Percentiles rank a stretch among this genome's conserved stretches.
phyloP scores from a whole-genome alignment of 2,329 filamentous ascomycete species.

The Hymenoscyphus linearis region DNA sequence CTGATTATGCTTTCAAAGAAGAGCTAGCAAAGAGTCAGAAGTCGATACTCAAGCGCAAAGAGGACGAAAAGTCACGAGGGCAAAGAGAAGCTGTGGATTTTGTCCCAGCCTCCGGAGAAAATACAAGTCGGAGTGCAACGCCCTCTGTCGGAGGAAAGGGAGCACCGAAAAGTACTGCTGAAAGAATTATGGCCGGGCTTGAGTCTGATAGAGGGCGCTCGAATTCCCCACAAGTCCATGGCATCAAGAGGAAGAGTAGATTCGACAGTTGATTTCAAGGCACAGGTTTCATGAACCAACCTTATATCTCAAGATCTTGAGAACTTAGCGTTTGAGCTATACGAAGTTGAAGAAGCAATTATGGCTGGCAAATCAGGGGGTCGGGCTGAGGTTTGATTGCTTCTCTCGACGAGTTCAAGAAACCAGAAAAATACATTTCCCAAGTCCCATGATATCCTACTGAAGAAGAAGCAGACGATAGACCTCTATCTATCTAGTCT shows the following conservation, averaged over 20 bases:
- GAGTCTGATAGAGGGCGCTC: conserved; percentile 25
- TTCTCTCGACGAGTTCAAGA: neutral
- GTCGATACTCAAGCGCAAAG: conserved; percentile 27
- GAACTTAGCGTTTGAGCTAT: neutral
- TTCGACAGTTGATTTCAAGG: conserved; percentile 29
- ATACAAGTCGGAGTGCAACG: conserved; percentile 21
- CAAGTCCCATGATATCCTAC: neutral
- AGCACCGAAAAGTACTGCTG: conserved; percentile 29
- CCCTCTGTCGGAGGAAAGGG: conserved; percentile 17
- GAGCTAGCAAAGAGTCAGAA: conserved; percentile 44
- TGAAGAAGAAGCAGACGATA: neutral
- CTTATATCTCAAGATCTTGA: neutral
- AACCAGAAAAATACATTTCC: neutral
- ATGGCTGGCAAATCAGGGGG: no score
- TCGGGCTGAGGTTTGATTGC: neutral
- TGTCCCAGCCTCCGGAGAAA: conserved; percentile 27
- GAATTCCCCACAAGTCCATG: conserved; percentile 29
- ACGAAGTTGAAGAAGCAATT: neutral
- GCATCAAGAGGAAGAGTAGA: conserved; percentile 31
- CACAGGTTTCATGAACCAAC: neutral
- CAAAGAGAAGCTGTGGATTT: conserved; percentile 31
- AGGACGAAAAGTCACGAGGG: conserved; percentile 29
- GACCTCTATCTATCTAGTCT: neutral
- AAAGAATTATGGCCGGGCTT: conserved; percentile 33
- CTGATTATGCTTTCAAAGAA: conserved; percentile 48